phyloP scores from a whole-genome alignment of 164 flowering plant species.

The Piper longum region DNA sequence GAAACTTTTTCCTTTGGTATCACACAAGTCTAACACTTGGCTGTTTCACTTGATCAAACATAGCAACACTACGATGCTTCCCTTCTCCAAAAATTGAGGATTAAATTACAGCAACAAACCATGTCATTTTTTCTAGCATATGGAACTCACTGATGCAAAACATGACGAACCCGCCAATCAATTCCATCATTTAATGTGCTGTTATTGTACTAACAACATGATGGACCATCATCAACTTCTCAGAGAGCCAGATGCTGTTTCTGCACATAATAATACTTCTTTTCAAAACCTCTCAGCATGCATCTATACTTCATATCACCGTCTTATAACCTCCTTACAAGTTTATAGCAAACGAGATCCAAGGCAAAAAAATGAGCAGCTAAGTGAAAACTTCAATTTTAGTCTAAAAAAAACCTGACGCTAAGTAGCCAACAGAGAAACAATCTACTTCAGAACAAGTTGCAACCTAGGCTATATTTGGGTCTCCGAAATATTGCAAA shows the following conservation, averaged over 20 bases:
- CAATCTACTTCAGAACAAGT: neutral
- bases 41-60: too few relatives aligned
- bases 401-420: neutral
- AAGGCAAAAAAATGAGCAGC: too few relatives aligned
- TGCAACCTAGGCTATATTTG: neutral
- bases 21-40: too few relatives aligned
- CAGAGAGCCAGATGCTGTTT: neutral
- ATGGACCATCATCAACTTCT: neutral
- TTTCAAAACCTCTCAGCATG: neutral
- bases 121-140: too few relatives aligned
- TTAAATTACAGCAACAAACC: too few relatives aligned
- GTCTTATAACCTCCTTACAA: neutral
- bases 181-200: neutral
- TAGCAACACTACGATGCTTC: too few relatives aligned
- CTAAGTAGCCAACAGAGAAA: neutral
- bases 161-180: neutral
- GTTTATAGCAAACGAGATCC: neutral
- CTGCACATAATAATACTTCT: neutral
- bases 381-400: too few relatives aligned
- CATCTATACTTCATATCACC: neutral
- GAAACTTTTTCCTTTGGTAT: neutral
- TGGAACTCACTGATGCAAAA: too few relatives aligned
- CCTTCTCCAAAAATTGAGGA: too few relatives aligned
- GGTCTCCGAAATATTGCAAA: too few relatives aligned
- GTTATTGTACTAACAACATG: neutral